Evolutionary conservation across 2,329 filamentous ascomycete genomes (phyloP), one percentile per base, ranked within the genome.

Genomic region (Westerdykella aurantiaca): DNA sequence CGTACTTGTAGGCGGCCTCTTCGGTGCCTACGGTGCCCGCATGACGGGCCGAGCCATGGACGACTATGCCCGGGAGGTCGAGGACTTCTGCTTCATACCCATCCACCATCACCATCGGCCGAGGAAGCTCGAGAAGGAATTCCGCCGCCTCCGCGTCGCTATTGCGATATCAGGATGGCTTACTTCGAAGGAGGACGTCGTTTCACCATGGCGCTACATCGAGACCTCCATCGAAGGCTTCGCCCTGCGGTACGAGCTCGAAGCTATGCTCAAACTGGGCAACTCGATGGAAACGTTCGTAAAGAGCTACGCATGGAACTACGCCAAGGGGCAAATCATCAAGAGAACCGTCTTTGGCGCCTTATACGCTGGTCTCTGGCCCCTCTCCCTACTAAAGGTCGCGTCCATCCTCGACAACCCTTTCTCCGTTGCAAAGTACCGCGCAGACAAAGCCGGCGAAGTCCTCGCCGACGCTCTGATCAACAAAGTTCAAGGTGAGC

Each of bases 21-120:
- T 97, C 59, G 93, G 93, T 7, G 87, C 93, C n/a, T 95, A 94
- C 61, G 86, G 86, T 35, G 82, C 84, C 1, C 80, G 83, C 31
- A 90, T 95, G 76, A 86, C 86, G 0, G 81, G 83, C 41, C 84
- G 89, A 63, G 88, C 90, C 75, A 86, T 96, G 76, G 88, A 95
- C 51, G 76, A 83, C n/a, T 95, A 94, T 63, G 79, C 85, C 10
- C 82, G 82, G 53, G 88, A 95, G 51, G 83, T 97, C 13, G 82
- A 88, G 56, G 90, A 97, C 60, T 95, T 96, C 66, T 88, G 81
- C 0, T 87, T 97, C 56, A 69, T 95, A 10, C 86, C 88, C 0
- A 73, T 95, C 13, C 63, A 63, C 39, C 51, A 57, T 39, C 60
- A 52, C 23, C 61, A 66, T 34, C 61, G 61, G 60, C 81, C 48